These are phyloP conservation scores for Cystoderma amianthinum DNA, from an alignment of 768 basidiomycete species.

Conservation along the genomic window DNA sequence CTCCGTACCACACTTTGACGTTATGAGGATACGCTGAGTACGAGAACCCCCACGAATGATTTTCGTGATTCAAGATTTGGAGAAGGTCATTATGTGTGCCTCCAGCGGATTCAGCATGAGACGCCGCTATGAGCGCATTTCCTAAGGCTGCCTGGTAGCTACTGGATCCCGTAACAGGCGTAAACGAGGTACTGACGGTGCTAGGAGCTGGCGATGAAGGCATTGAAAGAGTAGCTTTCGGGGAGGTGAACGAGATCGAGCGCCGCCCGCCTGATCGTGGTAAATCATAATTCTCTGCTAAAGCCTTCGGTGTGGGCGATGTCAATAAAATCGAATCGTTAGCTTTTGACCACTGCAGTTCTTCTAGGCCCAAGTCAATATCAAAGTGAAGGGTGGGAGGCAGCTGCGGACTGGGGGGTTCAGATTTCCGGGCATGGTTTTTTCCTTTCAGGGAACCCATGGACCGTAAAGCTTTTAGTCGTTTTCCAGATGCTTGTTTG, in stretches of 20 bases:
- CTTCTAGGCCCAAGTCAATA: slow-evolving; percentile 47
- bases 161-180: slow-evolving; percentile 20
- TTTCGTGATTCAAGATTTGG: slow-evolving; percentile 87
- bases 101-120: slow-evolving; percentile 89
- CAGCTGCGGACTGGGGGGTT: slow-evolving; percentile 41
- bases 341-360: slow-evolving; percentile 39
- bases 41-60: slow-evolving; percentile 85
- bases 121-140: slow-evolving; percentile 87
- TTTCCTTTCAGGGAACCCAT: slow-evolving; percentile 75
- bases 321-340: slow-evolving; percentile 9
- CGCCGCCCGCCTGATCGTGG: slow-evolving; percentile 51
- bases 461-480: slow-evolving; percentile 68
- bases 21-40: slow-evolving; percentile 73
- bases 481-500: slow-evolving; percentile 36
- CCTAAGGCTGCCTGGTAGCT: slow-evolving; percentile 70
- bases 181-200: slow-evolving; percentile 27
- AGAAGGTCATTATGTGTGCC: slow-evolving; percentile 89
- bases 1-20: slow-evolving; percentile 89
- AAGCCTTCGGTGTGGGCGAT: slow-evolving; percentile 27
- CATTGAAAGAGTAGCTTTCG: slow-evolving; percentile 32
- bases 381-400: slow-evolving; percentile 51
- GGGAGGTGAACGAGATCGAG: slow-evolving; percentile 62
- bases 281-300: slow-evolving; percentile 20
- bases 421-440: slow-evolving; percentile 27
- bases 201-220: slow-evolving; percentile 49